Evolutionary conservation across 176 grass and related monocot genomes (phyloP).

Genomic region (Melocanna baccifera): DNA sequence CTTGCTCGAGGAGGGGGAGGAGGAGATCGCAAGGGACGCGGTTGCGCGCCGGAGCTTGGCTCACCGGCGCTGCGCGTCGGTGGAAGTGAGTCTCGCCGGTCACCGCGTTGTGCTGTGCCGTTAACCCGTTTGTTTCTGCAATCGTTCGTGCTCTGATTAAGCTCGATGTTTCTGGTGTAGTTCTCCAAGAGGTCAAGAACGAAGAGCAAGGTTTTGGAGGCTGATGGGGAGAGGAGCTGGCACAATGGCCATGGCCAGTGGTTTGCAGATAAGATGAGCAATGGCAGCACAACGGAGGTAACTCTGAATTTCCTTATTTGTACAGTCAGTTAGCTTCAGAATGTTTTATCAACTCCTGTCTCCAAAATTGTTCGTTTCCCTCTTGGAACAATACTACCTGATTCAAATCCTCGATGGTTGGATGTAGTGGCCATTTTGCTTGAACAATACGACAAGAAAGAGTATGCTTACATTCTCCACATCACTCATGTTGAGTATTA

Average conservation of each 20-base stretch:
- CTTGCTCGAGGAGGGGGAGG: background rate
- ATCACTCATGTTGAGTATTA: background rate
- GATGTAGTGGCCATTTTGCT: background rate
- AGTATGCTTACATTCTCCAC: background rate
- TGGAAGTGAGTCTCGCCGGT: conserved; percentile 26
- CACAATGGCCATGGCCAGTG: conserved; percentile 15
- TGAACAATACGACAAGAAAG: background rate
- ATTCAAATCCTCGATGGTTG: background rate
- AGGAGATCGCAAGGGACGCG: background rate
- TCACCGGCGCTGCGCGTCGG: conserved; percentile 31
- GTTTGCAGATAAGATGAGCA: conserved; percentile 27
- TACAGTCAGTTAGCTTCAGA: background rate
- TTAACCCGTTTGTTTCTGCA: background rate
- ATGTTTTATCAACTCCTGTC: background rate
- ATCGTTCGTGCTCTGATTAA: background rate
- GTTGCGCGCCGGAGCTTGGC: conserved; percentile 1
- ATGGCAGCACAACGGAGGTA: conserved; percentile 38
- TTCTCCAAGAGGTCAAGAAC: conserved; percentile 29
- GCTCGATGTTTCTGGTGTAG: background rate
- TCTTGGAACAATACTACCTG: background rate
- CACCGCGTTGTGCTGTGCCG: background rate
- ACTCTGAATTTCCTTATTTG: background rate
- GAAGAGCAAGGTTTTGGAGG: conserved; percentile 26
- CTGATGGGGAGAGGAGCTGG: conserved; percentile 28
- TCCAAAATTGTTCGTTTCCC: background rate